Conservation (phyloP, 2,329 filamentous ascomycete genomes). For the Fusarium sterilihyphosum region DNA sequence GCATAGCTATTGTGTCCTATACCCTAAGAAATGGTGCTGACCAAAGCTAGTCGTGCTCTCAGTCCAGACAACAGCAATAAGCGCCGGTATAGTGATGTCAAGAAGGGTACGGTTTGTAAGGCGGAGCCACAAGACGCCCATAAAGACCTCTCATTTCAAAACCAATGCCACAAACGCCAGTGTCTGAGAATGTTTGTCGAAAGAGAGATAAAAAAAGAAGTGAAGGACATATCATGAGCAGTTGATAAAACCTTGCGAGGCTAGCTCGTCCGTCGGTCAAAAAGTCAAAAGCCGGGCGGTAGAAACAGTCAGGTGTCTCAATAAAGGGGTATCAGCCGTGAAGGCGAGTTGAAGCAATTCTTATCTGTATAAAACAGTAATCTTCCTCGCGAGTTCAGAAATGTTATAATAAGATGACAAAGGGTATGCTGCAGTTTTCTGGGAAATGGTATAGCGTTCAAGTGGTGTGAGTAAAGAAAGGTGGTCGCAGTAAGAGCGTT, state of each 20-base stretch:
- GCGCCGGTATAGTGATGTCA: conserved; percentile 7
- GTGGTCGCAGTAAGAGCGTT: conserved; percentile 29
- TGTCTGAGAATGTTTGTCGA: conserved; percentile 25
- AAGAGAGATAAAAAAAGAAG: conserved; percentile 11
- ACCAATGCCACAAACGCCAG: conserved; percentile 35
- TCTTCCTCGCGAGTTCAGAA: conserved; percentile 33
- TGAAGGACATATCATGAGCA: conserved; percentile 27
- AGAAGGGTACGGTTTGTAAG: conserved; percentile 10
- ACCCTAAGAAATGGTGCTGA: not conserved
- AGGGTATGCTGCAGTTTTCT: conserved; percentile 51
- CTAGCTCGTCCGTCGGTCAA: conserved; percentile 19
- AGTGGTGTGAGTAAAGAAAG: conserved; percentile 32
- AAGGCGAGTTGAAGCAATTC: conserved; percentile 19
- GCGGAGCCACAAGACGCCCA: conserved; percentile 17
- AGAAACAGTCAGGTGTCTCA: conserved; percentile 20
- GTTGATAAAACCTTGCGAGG: conserved; percentile 21
- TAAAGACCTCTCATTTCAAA: conserved; percentile 28
- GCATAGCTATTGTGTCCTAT: not conserved
- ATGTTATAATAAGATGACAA: conserved; percentile 39
- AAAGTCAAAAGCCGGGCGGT: conserved; percentile 18
- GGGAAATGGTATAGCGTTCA: conserved; percentile 39
- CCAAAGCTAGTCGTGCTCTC: conserved; percentile 2
- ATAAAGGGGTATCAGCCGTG: conserved; percentile 35
- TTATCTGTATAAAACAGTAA: conserved; percentile 8
- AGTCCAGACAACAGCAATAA: conserved; percentile 13